Evolutionary conservation across 1,284 basidiomycete species (phyloP), one percentile per base, ranked within the genome.

Genomic region (Ceratorhiza oryzae-sativae): DNA sequence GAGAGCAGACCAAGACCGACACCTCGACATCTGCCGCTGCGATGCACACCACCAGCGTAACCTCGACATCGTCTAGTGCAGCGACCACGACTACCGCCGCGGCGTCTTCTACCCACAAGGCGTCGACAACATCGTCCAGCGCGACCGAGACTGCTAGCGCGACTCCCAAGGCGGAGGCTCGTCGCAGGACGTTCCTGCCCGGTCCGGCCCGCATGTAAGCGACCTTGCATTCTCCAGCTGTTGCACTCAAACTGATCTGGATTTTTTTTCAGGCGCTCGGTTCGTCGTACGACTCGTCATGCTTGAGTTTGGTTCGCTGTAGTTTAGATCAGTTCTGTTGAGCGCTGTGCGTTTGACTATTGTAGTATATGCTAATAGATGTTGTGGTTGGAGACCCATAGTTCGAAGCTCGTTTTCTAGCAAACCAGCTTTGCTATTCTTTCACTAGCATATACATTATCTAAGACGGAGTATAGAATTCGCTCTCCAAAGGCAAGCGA

Each of bases 261-360:
- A n/a, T 46, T 30, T 27, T 13, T 34, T n/a, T 12, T 30, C 30
- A 20, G 34, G 34, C 30, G 34, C 2, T 36, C 18, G 4, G 8
- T 20, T 13, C 30, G 55, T 56, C 55, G 55, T 20, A 20, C 41
- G 23, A 30, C 45, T 61, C 42, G 59, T 48, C 23, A 48, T 10
- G 42, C 42, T 15, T 32, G 18, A 61, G 6, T 9, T n/a, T 3
- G 42, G 13, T 61, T 51, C 27, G 4, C 20, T 48, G 42, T 61
- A 61, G 59, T 48, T 46, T 45, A 56, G 36, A 15, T 27, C 48
- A 46, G 59, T 18, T 32, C 3, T 59, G 56, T 59, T 59, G 34
- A 61, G 45, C 59, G 59, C 59, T 61, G 59, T 20, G 59, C 59
- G 59, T 61, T 61, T 61, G 25, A 32, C 59, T 41, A 27, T 48